Evolutionary conservation across 2,329 filamentous ascomycete species (phyloP), one percentile per base, ranked within the genome.

Genomic region (Fusarium sublunatum): DNA sequence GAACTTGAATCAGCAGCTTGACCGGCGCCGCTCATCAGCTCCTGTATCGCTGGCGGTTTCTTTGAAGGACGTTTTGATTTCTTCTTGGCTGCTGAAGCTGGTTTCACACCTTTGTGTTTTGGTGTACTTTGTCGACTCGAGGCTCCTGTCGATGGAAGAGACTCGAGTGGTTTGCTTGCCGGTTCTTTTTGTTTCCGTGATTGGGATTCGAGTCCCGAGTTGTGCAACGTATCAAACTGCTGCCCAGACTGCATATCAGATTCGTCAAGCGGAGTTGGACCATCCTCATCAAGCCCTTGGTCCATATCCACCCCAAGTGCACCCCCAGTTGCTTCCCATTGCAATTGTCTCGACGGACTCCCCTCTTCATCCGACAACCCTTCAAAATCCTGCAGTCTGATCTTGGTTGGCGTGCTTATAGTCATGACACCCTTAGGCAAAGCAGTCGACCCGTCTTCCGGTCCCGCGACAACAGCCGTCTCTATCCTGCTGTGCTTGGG

Each of bases 321-420:
- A 22, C 58, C 53, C 2, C 40, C 55, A 7, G 56, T 43, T 1
- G 47, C 49, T 39, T 75, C 74, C 41, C 58, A 59, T 6, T 68
- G 61, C 12, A 74, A 31, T 44, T 75, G 74, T 4, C 68, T 65
- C 8, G 71, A 70, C 0, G 75, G 72, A 10, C 64, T 73, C 6
- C 56, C 53, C 5, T 75, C 72, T 0, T 75, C 72, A 28, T 73
- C 74, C 1, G 73, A 74, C 0, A 72, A 25, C 0, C 60, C 71
- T 25, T 72, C 73, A 45, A 76, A 74, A 2, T 74, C 74, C 11
- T 62, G 53, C 15, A 75, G 39, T 7, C 66, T 69, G 2, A 61
- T 60, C 63, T 79, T 78, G 2, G 71, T 67, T 2, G 77, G 78
- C 2, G 74, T 77, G 2, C 73, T 74, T 3, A 79, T 61, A 40